phyloP scores from a whole-genome alignment of 1,284 basidiomycete species.

The Xerocomus minutiporus region DNA sequence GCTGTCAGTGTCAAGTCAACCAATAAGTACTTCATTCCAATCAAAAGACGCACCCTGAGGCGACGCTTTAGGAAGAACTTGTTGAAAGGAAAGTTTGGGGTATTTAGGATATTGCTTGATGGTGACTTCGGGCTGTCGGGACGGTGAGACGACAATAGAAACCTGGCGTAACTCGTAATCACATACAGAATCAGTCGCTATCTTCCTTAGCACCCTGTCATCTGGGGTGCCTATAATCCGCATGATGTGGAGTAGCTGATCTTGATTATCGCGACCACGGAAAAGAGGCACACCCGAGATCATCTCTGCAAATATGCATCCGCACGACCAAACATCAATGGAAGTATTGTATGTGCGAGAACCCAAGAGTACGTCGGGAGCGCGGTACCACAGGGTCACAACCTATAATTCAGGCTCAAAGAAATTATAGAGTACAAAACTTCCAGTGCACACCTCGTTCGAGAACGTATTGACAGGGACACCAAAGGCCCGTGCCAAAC shows the following conservation, averaged over 20 bases:
- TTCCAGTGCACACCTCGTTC: slow-evolving; percentile 66
- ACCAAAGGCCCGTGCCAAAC: slow-evolving; percentile 90
- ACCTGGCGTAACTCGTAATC: background rate
- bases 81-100: slow-evolving; percentile 85
- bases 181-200: slow-evolving; percentile 85
- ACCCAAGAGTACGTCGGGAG: slow-evolving; percentile 95
- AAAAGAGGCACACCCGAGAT: slow-evolving; percentile 97
- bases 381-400: slow-evolving; percentile 98
- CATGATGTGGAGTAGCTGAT: slow-evolving; percentile 97
- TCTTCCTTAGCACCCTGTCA: slow-evolving; percentile 84
- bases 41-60: slow-evolving; percentile 60
- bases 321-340: slow-evolving; percentile 99
- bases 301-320: slow-evolving; percentile 99
- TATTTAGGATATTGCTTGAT: slow-evolving; percentile 87
- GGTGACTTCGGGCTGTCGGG: slow-evolving; percentile 80
- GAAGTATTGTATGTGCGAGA: slow-evolving; percentile 97
- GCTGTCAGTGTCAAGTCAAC: slow-evolving; percentile 45
- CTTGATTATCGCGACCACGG: slow-evolving; percentile 95
- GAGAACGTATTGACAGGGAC: slow-evolving; percentile 96
- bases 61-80: slow-evolving; percentile 89
- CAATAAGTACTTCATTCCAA: background rate
- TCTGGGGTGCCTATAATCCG: slow-evolving; percentile 95
- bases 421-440: background rate
- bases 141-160: slow-evolving; percentile 12
- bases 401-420: slow-evolving; percentile 50